These are phyloP conservation scores for Pichia nanzhaoensis DNA, from an alignment of 805 yeast genomes.

Conservation along the genomic window DNA sequence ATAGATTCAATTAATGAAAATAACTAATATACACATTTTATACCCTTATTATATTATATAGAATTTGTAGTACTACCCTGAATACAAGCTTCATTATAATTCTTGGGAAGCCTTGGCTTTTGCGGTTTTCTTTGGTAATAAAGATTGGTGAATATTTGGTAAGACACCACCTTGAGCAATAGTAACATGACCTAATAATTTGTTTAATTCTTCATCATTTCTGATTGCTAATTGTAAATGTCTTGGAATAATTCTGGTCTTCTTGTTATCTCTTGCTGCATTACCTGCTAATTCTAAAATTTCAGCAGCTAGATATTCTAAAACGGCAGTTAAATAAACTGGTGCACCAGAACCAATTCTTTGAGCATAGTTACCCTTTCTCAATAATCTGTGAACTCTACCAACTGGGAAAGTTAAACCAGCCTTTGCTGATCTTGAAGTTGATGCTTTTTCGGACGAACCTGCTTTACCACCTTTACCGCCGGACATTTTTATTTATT, in stretches of 20 bases:
- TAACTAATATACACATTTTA: slow-evolving; percentile 11
- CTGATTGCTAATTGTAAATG: slow-evolving; percentile 98
- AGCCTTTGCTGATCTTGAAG: slow-evolving; percentile 97
- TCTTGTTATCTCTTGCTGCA: slow-evolving; percentile 98
- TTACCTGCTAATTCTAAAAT: slow-evolving; percentile 97
- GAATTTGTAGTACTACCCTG: slow-evolving; percentile 5
- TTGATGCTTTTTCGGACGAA: slow-evolving; percentile 89
- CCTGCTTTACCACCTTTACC: slow-evolving; percentile 94
- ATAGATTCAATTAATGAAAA: neutral
- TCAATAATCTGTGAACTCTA: slow-evolving; percentile 93
- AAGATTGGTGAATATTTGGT: slow-evolving; percentile 93
- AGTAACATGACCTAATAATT: slow-evolving; percentile 84
- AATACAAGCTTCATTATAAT: slow-evolving; percentile 33
- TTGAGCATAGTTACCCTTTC: slow-evolving; percentile 97
- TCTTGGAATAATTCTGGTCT: slow-evolving; percentile 98
- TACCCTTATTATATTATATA: slow-evolving; percentile 7
- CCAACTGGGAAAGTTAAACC: slow-evolving; percentile 99
- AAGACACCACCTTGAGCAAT: slow-evolving; percentile 99
- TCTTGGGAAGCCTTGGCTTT: slow-evolving; percentile 53
- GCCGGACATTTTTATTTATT: slow-evolving; percentile 41
- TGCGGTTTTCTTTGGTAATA: slow-evolving; percentile 60
- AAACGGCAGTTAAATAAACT: slow-evolving; percentile 92
- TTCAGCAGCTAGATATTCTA: slow-evolving; percentile 97
- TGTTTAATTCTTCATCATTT: slow-evolving; percentile 98
- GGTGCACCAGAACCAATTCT: slow-evolving; percentile 99